Percentiles rank a stretch among this genome's conserved stretches.
phyloP scores from a whole-genome alignment of 2,329 filamentous ascomycete genomes.

The Cladobotryum mycophilum region DNA sequence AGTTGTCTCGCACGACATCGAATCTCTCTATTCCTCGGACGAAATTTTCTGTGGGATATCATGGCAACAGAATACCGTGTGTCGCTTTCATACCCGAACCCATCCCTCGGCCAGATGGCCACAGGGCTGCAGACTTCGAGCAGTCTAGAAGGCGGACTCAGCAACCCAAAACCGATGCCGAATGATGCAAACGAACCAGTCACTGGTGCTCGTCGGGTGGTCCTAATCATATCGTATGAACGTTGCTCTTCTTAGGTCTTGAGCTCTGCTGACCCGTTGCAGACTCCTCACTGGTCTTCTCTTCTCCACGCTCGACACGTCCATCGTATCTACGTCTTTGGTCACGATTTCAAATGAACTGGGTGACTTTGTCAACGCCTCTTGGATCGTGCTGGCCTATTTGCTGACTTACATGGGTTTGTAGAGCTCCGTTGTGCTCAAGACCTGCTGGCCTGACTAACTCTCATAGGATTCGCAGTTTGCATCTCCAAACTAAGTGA shows the following conservation, averaged over 20 bases:
- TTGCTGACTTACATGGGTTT: constrained; percentile 51
- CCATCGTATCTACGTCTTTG: constrained; percentile 52
- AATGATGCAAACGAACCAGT: not conserved
- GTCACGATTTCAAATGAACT: constrained; percentile 50
- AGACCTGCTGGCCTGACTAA: constrained; percentile 8
- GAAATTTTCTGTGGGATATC: not conserved
- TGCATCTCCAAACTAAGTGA: constrained; percentile 54
- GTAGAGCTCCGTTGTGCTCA: constrained; percentile 7
- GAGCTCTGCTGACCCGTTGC: not conserved
- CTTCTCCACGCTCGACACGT: constrained; percentile 52
- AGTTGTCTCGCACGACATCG: not conserved
- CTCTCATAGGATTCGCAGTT: constrained; percentile 44
- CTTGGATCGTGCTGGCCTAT: constrained; percentile 52
- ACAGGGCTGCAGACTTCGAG: constrained; percentile 4
- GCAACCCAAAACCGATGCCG: not conserved
- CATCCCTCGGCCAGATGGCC: constrained; percentile 26
- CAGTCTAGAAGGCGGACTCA: not conserved
- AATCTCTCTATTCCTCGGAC: not conserved
- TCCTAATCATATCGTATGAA: constrained; percentile 14
- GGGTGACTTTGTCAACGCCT: constrained; percentile 43
- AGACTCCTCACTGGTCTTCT: constrained; percentile 48
- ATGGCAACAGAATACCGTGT: constrained; percentile 24
- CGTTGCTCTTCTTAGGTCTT: not conserved
- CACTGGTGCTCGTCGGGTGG: constrained; percentile 7
- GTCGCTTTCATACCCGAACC: constrained; percentile 29